A percentile compares a stretch with the other conserved stretches of the same genome.
phyloP scores from a whole-genome alignment of 345 rosid species.

The Citrus trifoliata region DNA sequence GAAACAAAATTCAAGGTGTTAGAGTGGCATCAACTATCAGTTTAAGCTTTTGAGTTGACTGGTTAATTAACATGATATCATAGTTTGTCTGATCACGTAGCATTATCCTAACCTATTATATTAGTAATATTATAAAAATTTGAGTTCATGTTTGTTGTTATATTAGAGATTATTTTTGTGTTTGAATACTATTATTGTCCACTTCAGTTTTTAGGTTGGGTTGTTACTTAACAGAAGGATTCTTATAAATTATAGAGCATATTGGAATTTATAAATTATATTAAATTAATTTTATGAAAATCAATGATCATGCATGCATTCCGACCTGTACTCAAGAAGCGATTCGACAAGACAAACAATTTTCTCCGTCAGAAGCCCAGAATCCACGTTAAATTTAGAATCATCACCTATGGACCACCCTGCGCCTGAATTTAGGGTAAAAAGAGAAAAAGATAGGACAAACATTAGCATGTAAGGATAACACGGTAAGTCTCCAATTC shows the following conservation, averaged over 20 bases:
- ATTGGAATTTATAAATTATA: not conserved
- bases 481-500: not conserved
- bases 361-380: conserved; percentile 55
- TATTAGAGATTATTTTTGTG: not conserved
- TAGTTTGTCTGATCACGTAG: not conserved
- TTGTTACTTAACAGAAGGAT: not conserved
- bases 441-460: not conserved
- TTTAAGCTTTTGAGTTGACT: not conserved
- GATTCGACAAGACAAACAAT: conserved; percentile 58
- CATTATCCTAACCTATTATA: not conserved
- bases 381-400: conserved; percentile 28
- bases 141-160: not conserved
- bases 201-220: not conserved
- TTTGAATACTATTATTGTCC: not conserved
- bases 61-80: not conserved
- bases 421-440: conserved; percentile 28
- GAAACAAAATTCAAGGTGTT: not conserved
- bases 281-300: not conserved
- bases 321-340: conserved; percentile 75
- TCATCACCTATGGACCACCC: conserved; percentile 36
- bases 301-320: conserved; percentile 2
- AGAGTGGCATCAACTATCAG: not conserved
- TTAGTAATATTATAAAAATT: not conserved
- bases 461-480: not conserved
- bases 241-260: not conserved